Evolutionary conservation across 805 yeast genomes (phyloP).

Genomic region (Kluyveromyces aestuarii): DNA sequence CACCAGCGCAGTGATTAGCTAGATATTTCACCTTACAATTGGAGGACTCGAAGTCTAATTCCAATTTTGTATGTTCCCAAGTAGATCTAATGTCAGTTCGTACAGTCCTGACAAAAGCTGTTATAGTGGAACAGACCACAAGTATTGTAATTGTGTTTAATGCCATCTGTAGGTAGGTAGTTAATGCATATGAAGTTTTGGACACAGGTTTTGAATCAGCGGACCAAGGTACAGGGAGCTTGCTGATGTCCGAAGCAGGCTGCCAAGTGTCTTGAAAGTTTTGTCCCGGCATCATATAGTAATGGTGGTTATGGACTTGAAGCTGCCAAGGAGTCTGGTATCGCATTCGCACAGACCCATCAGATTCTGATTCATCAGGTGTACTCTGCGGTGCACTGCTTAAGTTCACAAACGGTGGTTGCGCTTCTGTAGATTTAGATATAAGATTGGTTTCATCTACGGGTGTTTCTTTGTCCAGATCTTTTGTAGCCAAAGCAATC

Average conservation of each 20-base stretch:
- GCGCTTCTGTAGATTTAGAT: not conserved
- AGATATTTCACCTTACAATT: slow-evolving; percentile 43
- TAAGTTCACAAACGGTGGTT: not conserved
- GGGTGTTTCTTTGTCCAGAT: not conserved
- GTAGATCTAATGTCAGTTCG: slow-evolving; percentile 44
- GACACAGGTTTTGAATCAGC: slow-evolving; percentile 41
- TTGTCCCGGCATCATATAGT: slow-evolving; percentile 9
- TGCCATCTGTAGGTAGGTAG: slow-evolving; percentile 52
- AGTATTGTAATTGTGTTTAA: slow-evolving; percentile 40
- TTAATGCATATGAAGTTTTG: slow-evolving; percentile 44
- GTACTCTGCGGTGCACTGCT: not conserved
- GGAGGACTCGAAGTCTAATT: slow-evolving; percentile 42
- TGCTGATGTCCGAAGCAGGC: slow-evolving; percentile 4
- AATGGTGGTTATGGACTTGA: slow-evolving; percentile 22
- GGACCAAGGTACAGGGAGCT: slow-evolving; percentile 56
- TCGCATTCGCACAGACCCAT: not conserved
- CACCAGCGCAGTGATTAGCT: slow-evolving; percentile 50
- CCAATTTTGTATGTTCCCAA: slow-evolving; percentile 39
- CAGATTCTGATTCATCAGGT: not conserved
- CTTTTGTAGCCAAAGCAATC: slow-evolving; percentile 21
- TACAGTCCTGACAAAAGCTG: slow-evolving; percentile 39
- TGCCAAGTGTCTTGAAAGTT: not conserved
- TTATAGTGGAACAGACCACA: slow-evolving; percentile 36
- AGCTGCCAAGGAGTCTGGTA: slow-evolving; percentile 14
- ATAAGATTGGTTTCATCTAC: not conserved